Evolutionary conservation across 1,284 basidiomycete species (phyloP).

Genomic region (Stygiomarasmius scandens): DNA sequence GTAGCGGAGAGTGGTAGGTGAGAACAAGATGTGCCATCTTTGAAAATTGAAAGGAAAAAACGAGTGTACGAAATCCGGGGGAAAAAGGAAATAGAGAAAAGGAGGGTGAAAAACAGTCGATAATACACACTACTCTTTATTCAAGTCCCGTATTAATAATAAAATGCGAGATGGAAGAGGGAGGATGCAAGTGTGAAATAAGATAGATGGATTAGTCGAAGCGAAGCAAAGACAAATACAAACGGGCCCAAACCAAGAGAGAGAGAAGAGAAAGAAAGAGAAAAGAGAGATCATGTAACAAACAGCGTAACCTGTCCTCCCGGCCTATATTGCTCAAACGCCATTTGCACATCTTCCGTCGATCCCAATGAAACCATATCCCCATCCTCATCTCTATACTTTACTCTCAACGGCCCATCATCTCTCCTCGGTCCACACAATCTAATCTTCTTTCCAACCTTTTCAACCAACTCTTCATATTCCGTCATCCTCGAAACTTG

Average conservation of each 20-base stretch:
- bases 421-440: conserved; percentile 80
- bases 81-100: conserved; percentile 6
- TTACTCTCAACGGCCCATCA: conserved; percentile 78
- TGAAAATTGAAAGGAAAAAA: too few species aligned
- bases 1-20: too few species aligned
- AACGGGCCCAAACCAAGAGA: background rate
- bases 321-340: conserved; percentile 77
- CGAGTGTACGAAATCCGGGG: too few species aligned
- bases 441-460: conserved; percentile 90
- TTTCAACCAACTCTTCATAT: conserved; percentile 83
- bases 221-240: too few species aligned
- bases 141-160: conserved; percentile 1
- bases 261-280: conserved; percentile 3
- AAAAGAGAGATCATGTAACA: conserved; percentile 56
- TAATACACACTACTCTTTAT: too few species aligned
- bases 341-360: conserved; percentile 89
- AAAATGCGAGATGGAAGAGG: conserved; percentile 12
- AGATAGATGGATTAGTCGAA: background rate
- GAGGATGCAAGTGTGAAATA: background rate
- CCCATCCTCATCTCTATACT: conserved; percentile 91
- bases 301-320: conserved; percentile 76
- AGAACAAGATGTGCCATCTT: too few species aligned
- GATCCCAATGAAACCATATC: conserved; percentile 85
- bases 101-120: background rate
- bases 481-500: conserved; percentile 80